A percentile compares a stretch with the other conserved stretches of the same genome.
phyloP scores from a whole-genome alignment of 805 yeast genomes.

The Myxozyma neglecta region DNA sequence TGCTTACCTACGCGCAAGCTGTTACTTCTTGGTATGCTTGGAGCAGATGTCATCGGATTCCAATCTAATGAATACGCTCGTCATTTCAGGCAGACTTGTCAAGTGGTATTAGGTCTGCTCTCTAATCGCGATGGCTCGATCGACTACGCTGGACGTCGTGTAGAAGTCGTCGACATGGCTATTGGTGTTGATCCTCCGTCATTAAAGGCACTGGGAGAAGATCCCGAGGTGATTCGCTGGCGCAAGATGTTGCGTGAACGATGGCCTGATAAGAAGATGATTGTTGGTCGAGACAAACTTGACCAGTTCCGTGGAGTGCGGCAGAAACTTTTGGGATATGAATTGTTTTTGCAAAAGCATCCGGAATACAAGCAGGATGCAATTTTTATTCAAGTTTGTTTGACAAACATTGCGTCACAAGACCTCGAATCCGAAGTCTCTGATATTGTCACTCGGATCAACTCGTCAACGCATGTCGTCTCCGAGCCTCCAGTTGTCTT shows the following conservation, averaged over 20 bases:
- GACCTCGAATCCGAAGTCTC: conserved; percentile 72
- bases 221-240: conserved; percentile 50
- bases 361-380: conserved; percentile 70
- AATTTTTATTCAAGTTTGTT: conserved; percentile 79
- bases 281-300: conserved; percentile 85
- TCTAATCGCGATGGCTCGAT: conserved; percentile 84
- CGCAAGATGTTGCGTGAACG: conserved; percentile 68
- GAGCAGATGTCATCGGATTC: conserved; percentile 83
- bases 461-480: conserved; percentile 66
- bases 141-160: conserved; percentile 46
- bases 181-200: conserved; percentile 48
- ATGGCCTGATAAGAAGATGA: conserved; percentile 69
- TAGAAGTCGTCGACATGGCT: conserved; percentile 41
- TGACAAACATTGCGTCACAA: conserved; percentile 52
- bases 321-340: conserved; percentile 85
- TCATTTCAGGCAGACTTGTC: conserved; percentile 89
- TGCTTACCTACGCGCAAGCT: conserved; percentile 85
- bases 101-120: conserved; percentile 79
- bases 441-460: conserved; percentile 80
- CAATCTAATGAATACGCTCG: conserved; percentile 92
- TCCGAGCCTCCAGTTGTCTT: conserved; percentile 72
- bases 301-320: conserved; percentile 86
- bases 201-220: conserved; percentile 51
- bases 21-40: conserved; percentile 77
- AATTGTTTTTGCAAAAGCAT: conserved; percentile 65